A percentile compares a stretch with the other conserved stretches of the same genome.
Conservation (phyloP, 2,329 filamentous ascomycete genomes). For the Colletotrichum sublineola region DNA sequence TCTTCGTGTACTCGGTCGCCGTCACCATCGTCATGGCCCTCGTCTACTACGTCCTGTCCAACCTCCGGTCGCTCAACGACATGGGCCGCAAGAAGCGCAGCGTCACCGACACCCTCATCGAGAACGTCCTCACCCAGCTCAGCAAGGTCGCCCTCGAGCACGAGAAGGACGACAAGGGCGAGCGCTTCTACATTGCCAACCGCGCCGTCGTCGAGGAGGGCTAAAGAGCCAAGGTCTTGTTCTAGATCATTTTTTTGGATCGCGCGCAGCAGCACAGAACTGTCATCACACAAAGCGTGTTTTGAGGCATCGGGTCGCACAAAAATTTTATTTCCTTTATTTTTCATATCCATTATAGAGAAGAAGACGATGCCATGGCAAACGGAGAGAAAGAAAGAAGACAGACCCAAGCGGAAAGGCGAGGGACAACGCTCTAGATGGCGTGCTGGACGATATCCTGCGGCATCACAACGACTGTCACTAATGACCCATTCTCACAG, state of each 20-base stretch:
- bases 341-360: slow-evolving; percentile 29
- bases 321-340: slow-evolving; percentile 1
- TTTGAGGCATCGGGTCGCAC: slow-evolving; percentile 26
- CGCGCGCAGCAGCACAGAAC: slow-evolving; percentile 16
- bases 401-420: slow-evolving; percentile 20
- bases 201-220: slow-evolving; percentile 43
- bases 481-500: slow-evolving; percentile 27
- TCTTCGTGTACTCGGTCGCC: slow-evolving; percentile 76
- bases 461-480: slow-evolving; percentile 21
- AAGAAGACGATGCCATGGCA: slow-evolving; percentile 2
- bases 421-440: slow-evolving; percentile 16
- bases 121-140: slow-evolving; percentile 65
- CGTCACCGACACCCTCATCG: slow-evolving; percentile 44
- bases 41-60: slow-evolving; percentile 73
- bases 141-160: slow-evolving; percentile 75
- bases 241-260: slow-evolving; percentile 14
- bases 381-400: slow-evolving; percentile 10
- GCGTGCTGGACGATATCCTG: slow-evolving; percentile 16
- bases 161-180: slow-evolving; percentile 61
- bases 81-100: slow-evolving; percentile 73
- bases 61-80: slow-evolving; percentile 69
- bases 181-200: slow-evolving; percentile 43
- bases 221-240: slow-evolving; percentile 13
- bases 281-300: slow-evolving; percentile 23
- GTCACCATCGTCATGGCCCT: slow-evolving; percentile 76